Conservation (phyloP, 331 rosid species). For the Dryas integrifolia region DNA sequence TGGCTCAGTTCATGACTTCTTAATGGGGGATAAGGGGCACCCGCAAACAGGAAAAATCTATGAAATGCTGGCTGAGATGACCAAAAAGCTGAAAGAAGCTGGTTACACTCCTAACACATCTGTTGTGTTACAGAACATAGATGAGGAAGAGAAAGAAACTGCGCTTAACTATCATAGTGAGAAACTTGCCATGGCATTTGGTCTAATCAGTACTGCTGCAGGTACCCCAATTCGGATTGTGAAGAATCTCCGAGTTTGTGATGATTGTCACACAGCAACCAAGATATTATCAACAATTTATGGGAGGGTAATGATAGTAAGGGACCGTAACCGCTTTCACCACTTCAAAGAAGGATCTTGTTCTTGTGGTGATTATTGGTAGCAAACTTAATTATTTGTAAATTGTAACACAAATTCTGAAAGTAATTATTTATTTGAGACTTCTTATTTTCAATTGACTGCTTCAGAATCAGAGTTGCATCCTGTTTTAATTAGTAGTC, state of each 20-base stretch:
- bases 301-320: conserved; percentile 51
- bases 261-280: conserved; percentile 62
- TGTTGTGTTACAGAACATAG: conserved; percentile 46
- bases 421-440: neutral
- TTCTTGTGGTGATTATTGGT: conserved; percentile 62
- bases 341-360: conserved; percentile 59
- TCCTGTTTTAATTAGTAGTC: neutral
- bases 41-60: conserved; percentile 44
- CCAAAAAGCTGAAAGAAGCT: conserved; percentile 42
- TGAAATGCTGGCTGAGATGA: conserved; percentile 58
- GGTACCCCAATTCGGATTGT: conserved; percentile 51
- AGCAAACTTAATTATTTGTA: conserved; percentile 1
- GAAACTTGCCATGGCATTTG: conserved; percentile 68
- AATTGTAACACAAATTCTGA: neutral
- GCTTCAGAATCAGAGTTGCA: neutral
- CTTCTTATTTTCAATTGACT: neutral
- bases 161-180: conserved; percentile 57
- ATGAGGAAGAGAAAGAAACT: conserved; percentile 58
- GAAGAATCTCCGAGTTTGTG: conserved; percentile 65
- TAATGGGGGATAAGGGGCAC: conserved; percentile 53
- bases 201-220: conserved; percentile 49
- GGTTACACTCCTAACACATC: conserved; percentile 54
- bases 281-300: conserved; percentile 60
- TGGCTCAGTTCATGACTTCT: conserved; percentile 58
- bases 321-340: conserved; percentile 67